Evolutionary conservation across 192 early-diverging fungal genomes (phyloP), one percentile per base, ranked within the genome.

Genomic region (Oehlia diaphana): DNA sequence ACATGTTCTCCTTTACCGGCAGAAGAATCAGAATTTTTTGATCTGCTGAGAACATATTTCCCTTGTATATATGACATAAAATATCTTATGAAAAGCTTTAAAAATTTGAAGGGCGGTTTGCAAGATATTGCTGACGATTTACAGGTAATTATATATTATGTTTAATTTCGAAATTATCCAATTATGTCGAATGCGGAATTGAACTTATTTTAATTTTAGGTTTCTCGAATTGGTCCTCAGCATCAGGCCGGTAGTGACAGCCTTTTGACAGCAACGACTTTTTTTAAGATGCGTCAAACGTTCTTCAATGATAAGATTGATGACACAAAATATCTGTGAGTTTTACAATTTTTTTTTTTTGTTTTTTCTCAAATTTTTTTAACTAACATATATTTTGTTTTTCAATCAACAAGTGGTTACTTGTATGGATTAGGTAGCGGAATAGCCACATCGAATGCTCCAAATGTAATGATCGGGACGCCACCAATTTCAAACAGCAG

Each of bases 21-120:
- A 71, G 95, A 99, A 82, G 98, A 99, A 84, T 78, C 88, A n/a
- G 93, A 94, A 42, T 99, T 99, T 84, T 99, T 98, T 86, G 94
- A 95, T 50, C 85, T 94, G 28, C 86, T 99, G 81, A 87, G 90
- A 77, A 92, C 91, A 49, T 99, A 95, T 84, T 99, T 99, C 82
- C 98, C 98, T n/a, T 94, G 95, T 82, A 96, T 99, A 78, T 98
- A 97, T 82, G 98, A 99, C 76, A 98, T 99, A 86, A 99, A 99
- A 82, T 98, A 96, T 81, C 84, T 98, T 85, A 98, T 98, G 95
- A 96, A 95, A 81, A 95, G 95, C 82, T 96, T 95, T 82, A 95
- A 98, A 77, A 96, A 92, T 80, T 83, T 98, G 31, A 98, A 98
- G 82, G 96, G 97, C 62, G 98, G 98, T 0, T 86, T 99, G 80